A percentile compares a stretch with the other conserved stretches of the same genome.
phyloP scores from a whole-genome alignment of 768 basidiomycete species.

The Leccinum barrowsii region DNA sequence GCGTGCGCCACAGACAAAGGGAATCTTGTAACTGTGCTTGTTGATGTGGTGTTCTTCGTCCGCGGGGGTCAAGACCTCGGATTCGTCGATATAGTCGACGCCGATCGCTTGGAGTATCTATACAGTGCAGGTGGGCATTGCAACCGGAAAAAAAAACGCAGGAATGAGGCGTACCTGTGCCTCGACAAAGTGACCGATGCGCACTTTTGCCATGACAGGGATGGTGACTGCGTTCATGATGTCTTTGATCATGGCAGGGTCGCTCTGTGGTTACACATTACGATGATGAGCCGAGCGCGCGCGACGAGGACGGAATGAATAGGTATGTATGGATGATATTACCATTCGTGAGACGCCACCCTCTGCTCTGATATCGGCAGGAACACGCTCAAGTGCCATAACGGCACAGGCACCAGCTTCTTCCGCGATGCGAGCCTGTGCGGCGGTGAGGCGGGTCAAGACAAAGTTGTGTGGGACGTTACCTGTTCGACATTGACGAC shows the following conservation, averaged over 20 bases:
- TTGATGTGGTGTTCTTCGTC: constrained; percentile 97
- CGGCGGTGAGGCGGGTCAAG: constrained; percentile 4
- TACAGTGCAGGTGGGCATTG: not conserved
- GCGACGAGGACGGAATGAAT: not conserved
- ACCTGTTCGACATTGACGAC: constrained; percentile 78
- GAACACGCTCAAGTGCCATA: constrained; percentile 94
- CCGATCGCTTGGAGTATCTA: constrained; percentile 93
- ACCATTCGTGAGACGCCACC: constrained; percentile 98
- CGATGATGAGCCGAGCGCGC: not conserved
- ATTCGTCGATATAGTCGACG: constrained; percentile 96
- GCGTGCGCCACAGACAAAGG: constrained; percentile 94
- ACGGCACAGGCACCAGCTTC: constrained; percentile 97
- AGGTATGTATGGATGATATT: constrained; percentile 22
- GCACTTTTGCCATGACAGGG: constrained; percentile 94
- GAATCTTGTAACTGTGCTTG: constrained; percentile 93
- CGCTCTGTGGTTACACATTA: constrained; percentile 52
- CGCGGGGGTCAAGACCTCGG: constrained; percentile 91
- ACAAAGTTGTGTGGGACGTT: not conserved
- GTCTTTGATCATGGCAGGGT: constrained; percentile 94
- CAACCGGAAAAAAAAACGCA: not conserved
- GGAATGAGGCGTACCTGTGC: constrained; percentile 61
- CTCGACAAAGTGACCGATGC: constrained; percentile 98
- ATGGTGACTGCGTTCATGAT: constrained; percentile 95
- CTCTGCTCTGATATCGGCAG: constrained; percentile 87
- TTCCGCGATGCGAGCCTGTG: constrained; percentile 90